These are phyloP conservation scores for Xylaria acuta DNA, from an alignment of 495 filamentous ascomycete genomes.

Conservation along the genomic window DNA sequence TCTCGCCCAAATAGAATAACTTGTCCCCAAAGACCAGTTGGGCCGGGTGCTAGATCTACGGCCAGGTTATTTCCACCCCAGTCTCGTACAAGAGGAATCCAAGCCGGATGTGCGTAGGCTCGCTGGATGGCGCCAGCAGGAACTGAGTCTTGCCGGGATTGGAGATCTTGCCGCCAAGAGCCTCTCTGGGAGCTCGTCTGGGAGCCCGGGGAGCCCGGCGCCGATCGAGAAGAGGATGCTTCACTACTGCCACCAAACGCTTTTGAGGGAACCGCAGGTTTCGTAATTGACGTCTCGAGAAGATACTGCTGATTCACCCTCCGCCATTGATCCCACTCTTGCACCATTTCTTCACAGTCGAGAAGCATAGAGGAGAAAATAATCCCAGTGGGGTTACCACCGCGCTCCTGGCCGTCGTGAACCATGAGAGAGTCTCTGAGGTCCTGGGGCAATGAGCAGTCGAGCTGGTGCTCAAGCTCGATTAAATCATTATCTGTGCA, in stretches of 20 bases:
- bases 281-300: constrained; percentile 58
- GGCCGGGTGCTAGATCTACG: constrained; percentile 91
- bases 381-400: constrained; percentile 87
- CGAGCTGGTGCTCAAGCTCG: constrained; percentile 93
- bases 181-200: constrained; percentile 62
- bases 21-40: constrained; percentile 91
- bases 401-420: constrained; percentile 96
- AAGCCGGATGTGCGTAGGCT: constrained; percentile 90
- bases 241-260: constrained; percentile 65
- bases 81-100: constrained; percentile 95
- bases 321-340: constrained; percentile 97
- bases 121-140: constrained; percentile 87
- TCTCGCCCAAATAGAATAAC: constrained; percentile 96
- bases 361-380: constrained; percentile 94
- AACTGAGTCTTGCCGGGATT: constrained; percentile 84
- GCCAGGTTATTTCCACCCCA: constrained; percentile 99
- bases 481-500: constrained; percentile 94
- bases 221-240: constrained; percentile 56
- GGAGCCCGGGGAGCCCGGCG: constrained; percentile 59
- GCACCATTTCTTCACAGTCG: constrained; percentile 97
- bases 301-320: constrained; percentile 90
- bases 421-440: constrained; percentile 88
- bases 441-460: constrained; percentile 92
- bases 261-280: constrained; percentile 67
- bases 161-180: constrained; percentile 82